Evolutionary conservation across 345 rosid species (phyloP), one percentile per base, ranked within the genome.

Genomic region (Citrus cavaleriei): DNA sequence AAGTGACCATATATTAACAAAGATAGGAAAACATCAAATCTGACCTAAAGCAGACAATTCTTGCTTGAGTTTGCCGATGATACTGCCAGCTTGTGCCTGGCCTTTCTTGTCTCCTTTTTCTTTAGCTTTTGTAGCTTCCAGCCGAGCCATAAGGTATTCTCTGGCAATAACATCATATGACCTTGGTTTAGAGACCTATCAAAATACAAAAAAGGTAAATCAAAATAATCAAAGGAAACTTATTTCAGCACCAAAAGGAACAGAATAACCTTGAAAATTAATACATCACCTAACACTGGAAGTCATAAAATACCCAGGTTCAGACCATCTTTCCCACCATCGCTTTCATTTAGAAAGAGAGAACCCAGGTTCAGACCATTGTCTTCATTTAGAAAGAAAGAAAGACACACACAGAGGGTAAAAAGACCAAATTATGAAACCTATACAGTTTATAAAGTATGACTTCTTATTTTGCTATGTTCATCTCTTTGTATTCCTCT

Each of bases 11-110:
- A 57, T 73, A 74, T 73, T 32, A 55, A 75, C 30, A 78, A 13
- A 75, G 70, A 83, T 54, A 5, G 55, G 77, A 78, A 79, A 71
- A 60, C 66, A 77, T 62, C 32, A 77, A 88, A 79, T 73, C 59
- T 81, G 62, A 92, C 98, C 98, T 85, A 91, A 88, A 80, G 91
- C 90, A 81, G 94, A 84, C 82, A 95, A 86, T 85, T 95, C 98
- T 82, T 91, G 95, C 91, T 95, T 95, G 82, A 95, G 93, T 86
- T 89, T 86, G 79, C 90, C 89, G 79, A 95, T 92, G 32, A 81
- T 82, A 70, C 77, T 76, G 80, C 98, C 93, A 34, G 95, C 93
- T 81, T 77, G 86, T 77, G 87, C 94, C 87, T 93, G 94, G 59
- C 90, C 85, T 67, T 80, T 87, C 83, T 90, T 93, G 85, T 95